Conservation (phyloP, 2,329 filamentous ascomycete genomes). For the Aureobasidium vineae region DNA sequence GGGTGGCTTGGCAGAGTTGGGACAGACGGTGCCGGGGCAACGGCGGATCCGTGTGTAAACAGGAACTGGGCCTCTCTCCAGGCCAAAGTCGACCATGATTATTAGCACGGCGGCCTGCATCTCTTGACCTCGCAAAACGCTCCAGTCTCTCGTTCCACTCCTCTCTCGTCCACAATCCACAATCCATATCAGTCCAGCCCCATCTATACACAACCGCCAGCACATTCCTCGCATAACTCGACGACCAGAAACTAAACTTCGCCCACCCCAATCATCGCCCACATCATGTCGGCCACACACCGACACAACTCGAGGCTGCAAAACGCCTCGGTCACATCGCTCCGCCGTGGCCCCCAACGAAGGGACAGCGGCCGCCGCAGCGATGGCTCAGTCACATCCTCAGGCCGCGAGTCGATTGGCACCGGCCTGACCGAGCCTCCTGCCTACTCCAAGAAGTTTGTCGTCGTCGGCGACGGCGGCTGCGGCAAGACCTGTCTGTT, state of each 20-base stretch:
- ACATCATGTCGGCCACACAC: constrained; percentile 24
- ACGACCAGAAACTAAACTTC: not conserved
- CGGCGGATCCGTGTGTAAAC: constrained; percentile 8
- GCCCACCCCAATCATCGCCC: not conserved
- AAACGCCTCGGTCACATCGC: constrained; percentile 25
- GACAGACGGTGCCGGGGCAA: constrained; percentile 2
- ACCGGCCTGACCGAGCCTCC: constrained; percentile 89
- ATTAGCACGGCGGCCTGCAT: not conserved
- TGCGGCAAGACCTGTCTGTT: constrained; percentile 98
- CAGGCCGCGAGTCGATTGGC: constrained; percentile 71
- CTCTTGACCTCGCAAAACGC: constrained; percentile 5
- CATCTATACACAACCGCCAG: constrained; percentile 16
- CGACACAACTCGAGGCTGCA: constrained; percentile 26
- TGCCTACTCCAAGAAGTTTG: constrained; percentile 97
- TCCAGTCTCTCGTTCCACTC: constrained; percentile 40
- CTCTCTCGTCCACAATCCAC: constrained; percentile 34
- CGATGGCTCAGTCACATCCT: constrained; percentile 87
- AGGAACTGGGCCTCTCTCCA: too few relatives aligned
- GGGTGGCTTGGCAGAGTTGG: constrained; percentile 3
- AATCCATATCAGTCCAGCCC: not conserved
- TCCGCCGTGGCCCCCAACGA: constrained; percentile 44
- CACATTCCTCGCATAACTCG: constrained; percentile 26
- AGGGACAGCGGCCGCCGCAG: constrained; percentile 64
- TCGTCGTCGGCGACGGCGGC: constrained; percentile 95
- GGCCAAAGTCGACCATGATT: not conserved